Conservation (phyloP, 1,139 yeast species). For the Arxiozyma heterogenica region DNA sequence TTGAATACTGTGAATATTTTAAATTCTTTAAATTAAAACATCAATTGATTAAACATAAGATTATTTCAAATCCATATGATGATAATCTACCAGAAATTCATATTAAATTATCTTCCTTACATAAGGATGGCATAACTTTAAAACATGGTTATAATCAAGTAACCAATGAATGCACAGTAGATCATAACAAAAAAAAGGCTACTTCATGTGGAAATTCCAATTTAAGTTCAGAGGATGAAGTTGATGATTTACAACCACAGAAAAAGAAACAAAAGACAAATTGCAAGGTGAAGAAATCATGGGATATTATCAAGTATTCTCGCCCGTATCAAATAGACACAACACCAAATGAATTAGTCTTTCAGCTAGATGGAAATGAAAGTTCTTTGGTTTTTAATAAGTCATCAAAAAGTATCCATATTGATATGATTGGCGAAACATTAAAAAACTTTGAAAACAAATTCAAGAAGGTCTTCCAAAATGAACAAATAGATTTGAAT, state of each 20-base stretch:
- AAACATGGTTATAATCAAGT: not conserved
- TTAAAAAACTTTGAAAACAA: slow-evolving; percentile 24
- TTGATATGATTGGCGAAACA: slow-evolving; percentile 25
- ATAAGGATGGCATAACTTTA: not conserved
- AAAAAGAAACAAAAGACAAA: slow-evolving; percentile 8
- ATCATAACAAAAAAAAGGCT: not conserved
- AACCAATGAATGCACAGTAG: slow-evolving; percentile 1
- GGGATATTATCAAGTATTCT: slow-evolving; percentile 35
- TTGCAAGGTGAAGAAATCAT: slow-evolving; percentile 6
- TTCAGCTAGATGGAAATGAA: slow-evolving; percentile 42
- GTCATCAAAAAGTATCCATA: slow-evolving; percentile 24
- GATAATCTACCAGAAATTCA: slow-evolving; percentile 39
- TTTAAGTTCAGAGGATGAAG: not conserved
- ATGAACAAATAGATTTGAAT: slow-evolving; percentile 8
- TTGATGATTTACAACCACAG: slow-evolving; percentile 5
- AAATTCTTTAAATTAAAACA: slow-evolving; percentile 70
- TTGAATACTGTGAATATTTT: slow-evolving; percentile 68
- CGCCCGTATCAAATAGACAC: slow-evolving; percentile 50
- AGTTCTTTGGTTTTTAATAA: slow-evolving; percentile 26
- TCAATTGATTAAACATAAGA: slow-evolving; percentile 44
- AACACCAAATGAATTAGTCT: slow-evolving; percentile 41
- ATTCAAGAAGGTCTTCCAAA: slow-evolving; percentile 16
- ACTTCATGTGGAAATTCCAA: not conserved
- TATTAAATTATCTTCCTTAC: slow-evolving; percentile 38
- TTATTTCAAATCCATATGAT: slow-evolving; percentile 41